Evolutionary conservation across 495 filamentous ascomycete genomes (phyloP).

Genomic region (Pseudotulostoma volvatum): DNA sequence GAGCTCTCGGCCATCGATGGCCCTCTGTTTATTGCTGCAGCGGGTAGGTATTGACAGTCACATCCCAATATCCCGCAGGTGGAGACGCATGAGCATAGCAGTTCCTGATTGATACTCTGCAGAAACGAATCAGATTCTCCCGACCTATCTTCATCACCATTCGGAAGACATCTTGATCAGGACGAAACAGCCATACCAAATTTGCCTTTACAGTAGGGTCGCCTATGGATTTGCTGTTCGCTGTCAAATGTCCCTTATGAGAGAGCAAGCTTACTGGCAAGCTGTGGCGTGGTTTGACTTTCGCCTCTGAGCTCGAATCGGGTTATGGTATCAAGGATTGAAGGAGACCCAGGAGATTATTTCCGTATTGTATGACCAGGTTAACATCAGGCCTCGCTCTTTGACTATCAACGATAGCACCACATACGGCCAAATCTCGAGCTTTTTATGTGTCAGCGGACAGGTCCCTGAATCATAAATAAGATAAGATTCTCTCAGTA

Average conservation of each 20-base stretch:
- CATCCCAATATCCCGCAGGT: no score
- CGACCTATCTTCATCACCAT: slow-evolving; percentile 41
- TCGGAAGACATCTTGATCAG: slow-evolving; percentile 38
- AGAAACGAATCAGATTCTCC: slow-evolving; percentile 60
- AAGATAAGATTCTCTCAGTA: no score
- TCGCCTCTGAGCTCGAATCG: no score
- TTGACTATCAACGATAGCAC: no score
- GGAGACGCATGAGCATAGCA: no score
- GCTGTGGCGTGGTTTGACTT: slow-evolving; percentile 64
- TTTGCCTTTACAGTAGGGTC: slow-evolving; percentile 54
- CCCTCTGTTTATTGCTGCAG: slow-evolving; percentile 56
- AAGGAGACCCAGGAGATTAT: no score
- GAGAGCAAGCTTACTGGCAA: slow-evolving; percentile 62
- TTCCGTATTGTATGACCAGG: no score
- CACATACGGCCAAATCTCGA: no score
- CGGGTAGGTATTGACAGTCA: slow-evolving; percentile 24
- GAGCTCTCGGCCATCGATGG: slow-evolving; percentile 50
- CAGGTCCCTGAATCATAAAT: no score
- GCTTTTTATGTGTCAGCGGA: no score
- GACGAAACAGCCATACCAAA: slow-evolving; percentile 49
- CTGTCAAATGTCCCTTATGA: slow-evolving; percentile 46
- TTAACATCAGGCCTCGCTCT: no score
- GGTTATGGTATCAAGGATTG: no score
- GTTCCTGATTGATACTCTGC: slow-evolving; percentile 7
- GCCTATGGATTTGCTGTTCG: slow-evolving; percentile 60